Conservation (phyloP, 441 rosid genomes). For the Gossypium laxum region DNA sequence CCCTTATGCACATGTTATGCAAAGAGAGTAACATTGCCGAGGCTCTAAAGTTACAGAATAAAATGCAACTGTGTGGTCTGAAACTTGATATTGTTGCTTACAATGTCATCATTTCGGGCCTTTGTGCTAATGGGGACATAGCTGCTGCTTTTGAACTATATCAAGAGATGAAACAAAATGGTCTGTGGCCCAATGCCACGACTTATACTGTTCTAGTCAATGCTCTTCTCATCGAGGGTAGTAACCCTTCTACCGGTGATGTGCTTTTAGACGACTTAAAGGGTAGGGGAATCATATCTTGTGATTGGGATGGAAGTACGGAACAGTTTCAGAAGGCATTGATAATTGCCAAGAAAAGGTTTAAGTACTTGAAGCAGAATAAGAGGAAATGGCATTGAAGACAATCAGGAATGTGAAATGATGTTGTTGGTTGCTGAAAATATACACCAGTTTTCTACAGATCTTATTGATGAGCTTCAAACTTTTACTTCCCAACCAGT, state of each 20-base stretch:
- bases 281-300: slow-evolving; percentile 44
- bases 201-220: slow-evolving; percentile 48
- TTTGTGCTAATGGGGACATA: slow-evolving; percentile 47
- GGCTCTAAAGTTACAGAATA: slow-evolving; percentile 44
- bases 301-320: slow-evolving; percentile 27
- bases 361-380: slow-evolving; percentile 38
- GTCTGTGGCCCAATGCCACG: slow-evolving; percentile 50
- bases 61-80: slow-evolving; percentile 44
- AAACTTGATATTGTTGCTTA: slow-evolving; percentile 57
- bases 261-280: slow-evolving; percentile 48
- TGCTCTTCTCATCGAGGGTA: slow-evolving; percentile 29
- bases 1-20: slow-evolving; percentile 55
- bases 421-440: not conserved
- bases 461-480: not conserved
- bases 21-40: slow-evolving; percentile 36
- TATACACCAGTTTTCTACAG: slow-evolving; percentile 4
- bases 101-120: slow-evolving; percentile 65
- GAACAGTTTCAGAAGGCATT: slow-evolving; percentile 30
- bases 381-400: slow-evolving; percentile 27
- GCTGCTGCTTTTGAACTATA: slow-evolving; percentile 45
- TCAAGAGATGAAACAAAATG: slow-evolving; percentile 59
- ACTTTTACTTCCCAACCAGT: not conserved
- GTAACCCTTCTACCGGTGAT: slow-evolving; percentile 23
- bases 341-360: slow-evolving; percentile 34
- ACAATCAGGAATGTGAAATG: not conserved